Evolutionary conservation across 345 rosid species (phyloP).

Genomic region (Ailanthus altissimus): DNA sequence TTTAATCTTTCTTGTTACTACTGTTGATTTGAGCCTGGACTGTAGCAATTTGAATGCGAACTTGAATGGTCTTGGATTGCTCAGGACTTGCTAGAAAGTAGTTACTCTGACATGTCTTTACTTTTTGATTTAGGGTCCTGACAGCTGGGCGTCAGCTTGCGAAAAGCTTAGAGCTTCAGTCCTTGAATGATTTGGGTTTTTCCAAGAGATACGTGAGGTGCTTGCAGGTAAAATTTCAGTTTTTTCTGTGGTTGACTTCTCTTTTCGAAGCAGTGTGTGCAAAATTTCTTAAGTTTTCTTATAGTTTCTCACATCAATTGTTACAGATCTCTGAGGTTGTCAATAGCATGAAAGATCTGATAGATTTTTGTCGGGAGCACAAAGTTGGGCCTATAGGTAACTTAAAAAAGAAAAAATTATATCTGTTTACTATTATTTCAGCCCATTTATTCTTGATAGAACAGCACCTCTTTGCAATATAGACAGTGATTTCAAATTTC

Average conservation of each 20-base stretch:
- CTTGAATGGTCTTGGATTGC: conserved; percentile 8
- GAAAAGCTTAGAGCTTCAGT: conserved; percentile 84
- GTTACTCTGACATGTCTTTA: conserved; percentile 9
- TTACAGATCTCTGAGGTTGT: conserved; percentile 91
- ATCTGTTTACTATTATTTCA: background rate
- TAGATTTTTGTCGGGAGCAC: conserved; percentile 73
- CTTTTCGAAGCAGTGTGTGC: background rate
- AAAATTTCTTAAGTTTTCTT: background rate
- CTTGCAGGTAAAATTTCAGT: conserved; percentile 66
- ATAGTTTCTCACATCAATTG: conserved; percentile 14
- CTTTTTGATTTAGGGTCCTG: conserved; percentile 62
- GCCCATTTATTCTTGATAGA: background rate
- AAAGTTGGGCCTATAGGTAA: conserved; percentile 89
- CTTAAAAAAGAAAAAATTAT: background rate
- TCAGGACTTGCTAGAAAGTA: background rate
- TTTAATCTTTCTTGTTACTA: background rate
- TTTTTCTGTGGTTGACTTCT: conserved; percentile 10
- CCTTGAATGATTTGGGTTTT: conserved; percentile 89
- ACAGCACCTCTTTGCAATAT: background rate
- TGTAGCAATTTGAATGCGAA: background rate
- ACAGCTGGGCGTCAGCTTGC: conserved; percentile 90
- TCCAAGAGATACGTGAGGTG: conserved; percentile 96
- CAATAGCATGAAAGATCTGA: conserved; percentile 95
- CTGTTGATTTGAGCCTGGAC: background rate
- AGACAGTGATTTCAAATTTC: background rate